These are phyloP conservation scores for Penicillium freii DNA, from an alignment of 2,329 filamentous ascomycete species.

Conservation along the genomic window DNA sequence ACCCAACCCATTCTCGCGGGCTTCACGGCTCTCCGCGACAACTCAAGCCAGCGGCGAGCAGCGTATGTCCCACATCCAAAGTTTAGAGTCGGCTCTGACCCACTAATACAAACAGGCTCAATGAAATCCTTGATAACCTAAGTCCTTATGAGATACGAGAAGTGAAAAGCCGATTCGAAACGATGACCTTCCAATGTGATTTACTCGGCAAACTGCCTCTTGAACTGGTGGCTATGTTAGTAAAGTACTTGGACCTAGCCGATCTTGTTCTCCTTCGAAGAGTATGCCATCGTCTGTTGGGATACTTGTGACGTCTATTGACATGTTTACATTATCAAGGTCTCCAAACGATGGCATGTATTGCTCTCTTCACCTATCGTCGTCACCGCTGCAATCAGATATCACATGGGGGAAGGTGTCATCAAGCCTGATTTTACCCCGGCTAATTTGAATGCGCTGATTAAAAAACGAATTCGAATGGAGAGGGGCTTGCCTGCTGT, in stretches of 20 bases:
- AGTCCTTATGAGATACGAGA: slow-evolving; percentile 33
- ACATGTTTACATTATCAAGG: slow-evolving; percentile 19
- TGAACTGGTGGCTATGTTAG: slow-evolving; percentile 33
- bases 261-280: slow-evolving; percentile 32
- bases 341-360: slow-evolving; percentile 35
- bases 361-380: slow-evolving; percentile 28
- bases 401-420: not conserved
- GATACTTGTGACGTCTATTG: not conserved
- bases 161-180: slow-evolving; percentile 21
- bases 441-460: not conserved
- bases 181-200: slow-evolving; percentile 31
- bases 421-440: not conserved
- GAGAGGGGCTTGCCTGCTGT: not conserved
- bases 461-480: not conserved
- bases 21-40: slow-evolving; percentile 25
- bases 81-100: not conserved
- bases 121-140: slow-evolving; percentile 30
- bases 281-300: slow-evolving; percentile 19
- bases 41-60: slow-evolving; percentile 22
- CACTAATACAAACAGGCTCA: slow-evolving; percentile 23
- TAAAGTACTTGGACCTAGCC: slow-evolving; percentile 24
- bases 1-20: slow-evolving; percentile 12
- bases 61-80: slow-evolving; percentile 8
- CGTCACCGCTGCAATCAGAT: slow-evolving; percentile 4
- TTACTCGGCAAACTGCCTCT: slow-evolving; percentile 34